Conservation (phyloP, 768 basidiomycete genomes). For the Rhodotorula sphaerocarpa region DNA sequence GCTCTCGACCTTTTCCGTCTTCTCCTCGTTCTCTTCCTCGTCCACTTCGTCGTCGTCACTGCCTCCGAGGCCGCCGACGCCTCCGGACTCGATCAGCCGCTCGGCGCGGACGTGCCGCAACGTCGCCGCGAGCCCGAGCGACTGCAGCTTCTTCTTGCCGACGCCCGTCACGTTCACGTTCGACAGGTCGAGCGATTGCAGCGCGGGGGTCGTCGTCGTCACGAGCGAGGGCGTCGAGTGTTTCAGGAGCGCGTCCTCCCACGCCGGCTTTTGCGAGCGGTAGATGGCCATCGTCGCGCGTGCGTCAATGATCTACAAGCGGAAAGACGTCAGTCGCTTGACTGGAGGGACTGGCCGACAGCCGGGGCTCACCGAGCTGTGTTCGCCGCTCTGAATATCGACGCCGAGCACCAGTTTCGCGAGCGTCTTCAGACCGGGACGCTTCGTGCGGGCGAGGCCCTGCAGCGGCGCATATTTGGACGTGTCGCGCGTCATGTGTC, state of each 20-base stretch:
- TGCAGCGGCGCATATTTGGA: slow-evolving; percentile 46
- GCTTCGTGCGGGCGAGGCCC: slow-evolving; percentile 55
- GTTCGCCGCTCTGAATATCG: slow-evolving; percentile 78
- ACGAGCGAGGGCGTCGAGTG: slow-evolving; percentile 40
- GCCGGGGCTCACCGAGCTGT: slow-evolving; percentile 64
- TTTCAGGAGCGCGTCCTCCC: slow-evolving; percentile 56
- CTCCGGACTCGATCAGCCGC: slow-evolving; percentile 9
- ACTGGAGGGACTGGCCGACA: neutral
- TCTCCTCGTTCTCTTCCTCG: too few species aligned
- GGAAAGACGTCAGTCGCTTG: neutral
- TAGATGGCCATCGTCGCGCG: slow-evolving; percentile 92
- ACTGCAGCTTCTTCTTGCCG: slow-evolving; percentile 24
- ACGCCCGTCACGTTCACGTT: slow-evolving; percentile 22
- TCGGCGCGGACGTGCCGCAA: slow-evolving; percentile 16
- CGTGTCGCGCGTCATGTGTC: slow-evolving; percentile 45
- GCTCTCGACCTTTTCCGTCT: slow-evolving; percentile 16
- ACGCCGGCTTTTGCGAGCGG: slow-evolving; percentile 67
- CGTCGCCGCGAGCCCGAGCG: slow-evolving; percentile 16
- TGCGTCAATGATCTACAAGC: slow-evolving; percentile 71
- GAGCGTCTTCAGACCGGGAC: slow-evolving; percentile 69
- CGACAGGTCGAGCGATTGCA: slow-evolving; percentile 13
- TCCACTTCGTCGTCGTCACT: slow-evolving; percentile 21
- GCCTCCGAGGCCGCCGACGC: neutral
- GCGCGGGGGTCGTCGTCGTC: slow-evolving; percentile 26
- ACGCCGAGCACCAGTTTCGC: slow-evolving; percentile 69